These are phyloP conservation scores for Chamaenerion angustifolium DNA, from an alignment of 345 rosid genomes.

Conservation along the genomic window DNA sequence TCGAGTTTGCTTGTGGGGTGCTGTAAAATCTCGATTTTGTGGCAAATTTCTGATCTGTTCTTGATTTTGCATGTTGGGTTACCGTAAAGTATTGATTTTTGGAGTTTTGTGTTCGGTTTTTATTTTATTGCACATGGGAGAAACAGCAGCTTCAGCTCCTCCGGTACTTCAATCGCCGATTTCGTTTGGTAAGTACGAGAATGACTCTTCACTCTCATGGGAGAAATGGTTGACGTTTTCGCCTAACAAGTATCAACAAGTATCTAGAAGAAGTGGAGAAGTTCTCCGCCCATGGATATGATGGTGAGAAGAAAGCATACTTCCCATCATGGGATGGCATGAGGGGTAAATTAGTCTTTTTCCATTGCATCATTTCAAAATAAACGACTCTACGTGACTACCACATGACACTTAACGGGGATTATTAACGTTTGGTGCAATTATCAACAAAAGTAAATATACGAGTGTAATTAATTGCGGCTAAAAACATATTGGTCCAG, in stretches of 20 bases:
- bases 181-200: constrained; percentile 87
- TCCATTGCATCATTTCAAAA: no score
- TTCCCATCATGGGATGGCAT: no score
- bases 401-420: no score
- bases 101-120: constrained; percentile 14
- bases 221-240: constrained; percentile 88
- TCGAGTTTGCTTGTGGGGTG: no score
- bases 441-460: no score
- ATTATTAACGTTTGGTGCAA: no score
- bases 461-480: no score
- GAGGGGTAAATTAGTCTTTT: no score
- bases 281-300: constrained; percentile 90
- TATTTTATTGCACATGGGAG: constrained; percentile 35
- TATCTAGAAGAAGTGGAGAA: constrained; percentile 92
- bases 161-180: constrained; percentile 56
- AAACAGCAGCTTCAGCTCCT: constrained; percentile 30
- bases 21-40: no score
- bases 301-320: constrained; percentile 78
- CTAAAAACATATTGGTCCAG: no score
- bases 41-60: not conserved
- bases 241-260: constrained; percentile 78
- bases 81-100: not conserved
- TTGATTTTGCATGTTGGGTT: not conserved
- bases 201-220: constrained; percentile 91
- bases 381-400: no score